phyloP scores from a whole-genome alignment of 139 green algal species.

The Chlorella sorokiniana region DNA sequence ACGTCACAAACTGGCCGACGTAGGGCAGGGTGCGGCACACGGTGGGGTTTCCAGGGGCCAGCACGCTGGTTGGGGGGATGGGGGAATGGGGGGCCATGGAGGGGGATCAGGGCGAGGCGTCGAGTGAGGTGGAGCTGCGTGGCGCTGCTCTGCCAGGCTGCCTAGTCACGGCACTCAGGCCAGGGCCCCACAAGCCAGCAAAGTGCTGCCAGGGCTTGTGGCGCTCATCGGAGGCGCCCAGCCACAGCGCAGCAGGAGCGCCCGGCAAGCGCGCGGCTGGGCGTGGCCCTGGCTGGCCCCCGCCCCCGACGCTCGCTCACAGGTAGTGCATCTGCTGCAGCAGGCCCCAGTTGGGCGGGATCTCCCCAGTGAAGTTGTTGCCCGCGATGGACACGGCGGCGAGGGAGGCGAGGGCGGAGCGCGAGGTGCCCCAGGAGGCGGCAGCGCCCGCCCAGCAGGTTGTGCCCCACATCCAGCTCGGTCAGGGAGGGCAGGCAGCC shows the following conservation, averaged over 20 bases:
- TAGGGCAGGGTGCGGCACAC: conserved; percentile 30
- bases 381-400: background rate
- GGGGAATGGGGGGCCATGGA: too few species aligned
- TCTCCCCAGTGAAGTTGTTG: conserved; percentile 16
- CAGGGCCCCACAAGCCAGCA: too few species aligned
- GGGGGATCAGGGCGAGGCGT: background rate
- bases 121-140: background rate
- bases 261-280: too few species aligned
- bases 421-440: conserved; percentile 9
- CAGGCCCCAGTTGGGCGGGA: conserved; percentile 18
- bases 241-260: too few species aligned
- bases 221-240: too few species aligned
- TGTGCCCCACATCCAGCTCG: conserved; percentile 2
- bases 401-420: conserved; percentile 23
- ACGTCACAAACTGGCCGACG: conserved; percentile 9
- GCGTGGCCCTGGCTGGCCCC: too few species aligned
- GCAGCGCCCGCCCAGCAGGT: conserved; percentile 20
- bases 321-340: conserved; percentile 18
- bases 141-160: too few species aligned
- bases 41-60: conserved; percentile 15
- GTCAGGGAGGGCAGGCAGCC: conserved; percentile 7
- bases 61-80: background rate
- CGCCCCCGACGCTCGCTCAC: too few species aligned
- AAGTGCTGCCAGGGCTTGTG: too few species aligned
- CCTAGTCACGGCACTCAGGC: too few species aligned